Evolutionary conservation across 805 yeast genomes (phyloP), one percentile per base, ranked within the genome.

Genomic region (Candida pseudoglaebosa): DNA sequence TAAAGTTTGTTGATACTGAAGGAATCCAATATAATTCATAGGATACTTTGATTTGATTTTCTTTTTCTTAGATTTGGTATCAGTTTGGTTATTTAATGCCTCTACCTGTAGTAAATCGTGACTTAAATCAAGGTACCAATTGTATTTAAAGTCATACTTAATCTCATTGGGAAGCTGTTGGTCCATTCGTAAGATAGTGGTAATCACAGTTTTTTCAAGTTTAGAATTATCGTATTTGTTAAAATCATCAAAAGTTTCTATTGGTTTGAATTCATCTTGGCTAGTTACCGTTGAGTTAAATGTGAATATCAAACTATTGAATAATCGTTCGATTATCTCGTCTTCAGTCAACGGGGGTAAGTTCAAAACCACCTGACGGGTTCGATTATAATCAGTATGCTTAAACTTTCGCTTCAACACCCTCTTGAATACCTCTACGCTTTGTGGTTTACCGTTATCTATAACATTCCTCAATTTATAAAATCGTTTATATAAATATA

Each of bases 231-330:
- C 36, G 5, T 47, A 41, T 15, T 19, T 17, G 17, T 46, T 41
- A 3, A 51, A 24, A 32, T 59, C 63, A 4, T 47, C 41, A 35
- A 29, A 51, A 36, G 42, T 39, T 22, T 30, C 39, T 18, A 39
- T 45, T 16, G 39, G 45, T 7, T 29, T 32, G n/a, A 31, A 19
- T 5, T 41, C 38, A n/a, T 42, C 48, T 17, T 44, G 34, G 9
- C 32, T 30, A 9, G 43, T 42, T 4, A 59, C 65, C 0, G 66
- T 56, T 3, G 65, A 48, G 41, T 63, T 63, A 38, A 54, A 56
- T 4, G 61, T 61, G 46, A 63, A 63, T 17, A 49, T 54, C 5
- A 57, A 38, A 1, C 67, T 57, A 38, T 62, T 61, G 10, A 49
- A 28, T 20, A 57, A 14, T 18, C 69, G 39, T 16, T 42, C 38